Evolutionary conservation across 1,284 basidiomycete genomes (phyloP).

Genomic region (Golubevia sp.): DNA sequence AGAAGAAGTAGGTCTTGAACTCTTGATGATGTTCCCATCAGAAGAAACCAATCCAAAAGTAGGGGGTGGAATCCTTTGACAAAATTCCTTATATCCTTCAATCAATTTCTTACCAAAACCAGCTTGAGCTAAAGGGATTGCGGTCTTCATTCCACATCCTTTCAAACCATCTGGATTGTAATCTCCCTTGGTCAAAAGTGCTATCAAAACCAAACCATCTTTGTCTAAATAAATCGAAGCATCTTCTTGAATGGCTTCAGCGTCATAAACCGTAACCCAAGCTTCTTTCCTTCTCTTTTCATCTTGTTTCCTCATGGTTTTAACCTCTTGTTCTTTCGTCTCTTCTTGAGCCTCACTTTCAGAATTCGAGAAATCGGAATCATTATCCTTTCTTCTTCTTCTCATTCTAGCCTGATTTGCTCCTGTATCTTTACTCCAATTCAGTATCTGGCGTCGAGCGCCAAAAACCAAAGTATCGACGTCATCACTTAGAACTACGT

Average conservation of each 20-base stretch:
- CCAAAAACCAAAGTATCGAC: slow-evolving; percentile 92
- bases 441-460: slow-evolving; percentile 77
- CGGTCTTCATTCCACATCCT: slow-evolving; percentile 60
- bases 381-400: slow-evolving; percentile 13
- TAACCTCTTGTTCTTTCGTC: slow-evolving; percentile 66
- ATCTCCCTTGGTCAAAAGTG: slow-evolving; percentile 85
- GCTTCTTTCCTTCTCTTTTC: slow-evolving; percentile 64
- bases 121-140: slow-evolving; percentile 63
- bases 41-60: too few species aligned
- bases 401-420: slow-evolving; percentile 22
- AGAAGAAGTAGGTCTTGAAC: too few species aligned
- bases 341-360: slow-evolving; percentile 57
- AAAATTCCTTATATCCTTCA: slow-evolving; percentile 63
- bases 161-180: slow-evolving; percentile 67
- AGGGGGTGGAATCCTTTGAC: not conserved
- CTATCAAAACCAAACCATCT: slow-evolving; percentile 81
- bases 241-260: slow-evolving; percentile 67
- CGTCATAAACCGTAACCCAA: slow-evolving; percentile 65
- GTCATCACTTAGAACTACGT: slow-evolving; percentile 89
- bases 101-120: slow-evolving; percentile 66
- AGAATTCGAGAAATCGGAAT: slow-evolving; percentile 11
- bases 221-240: slow-evolving; percentile 70
- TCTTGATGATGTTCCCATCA: too few species aligned
- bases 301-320: slow-evolving; percentile 74
- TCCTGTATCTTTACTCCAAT: slow-evolving; percentile 63